Evolutionary conservation across 2,329 filamentous ascomycete species (phyloP), one percentile per base, ranked within the genome.

Genomic region (Apiospora malaysiana): DNA sequence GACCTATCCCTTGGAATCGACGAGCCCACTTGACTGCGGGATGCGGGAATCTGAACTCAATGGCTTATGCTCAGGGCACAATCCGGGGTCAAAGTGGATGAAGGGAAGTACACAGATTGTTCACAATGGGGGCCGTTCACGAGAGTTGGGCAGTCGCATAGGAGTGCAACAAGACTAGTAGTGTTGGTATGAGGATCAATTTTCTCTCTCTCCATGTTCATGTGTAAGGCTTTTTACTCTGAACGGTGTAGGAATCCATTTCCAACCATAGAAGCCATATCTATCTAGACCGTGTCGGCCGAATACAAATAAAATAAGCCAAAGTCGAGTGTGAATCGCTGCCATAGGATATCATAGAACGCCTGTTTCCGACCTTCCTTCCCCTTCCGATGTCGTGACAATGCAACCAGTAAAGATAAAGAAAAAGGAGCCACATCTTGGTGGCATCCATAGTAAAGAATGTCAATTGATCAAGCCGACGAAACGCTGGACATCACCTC

Each of bases 401-500:
- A 45, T 68, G 66, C 43, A 47, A 68, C n/a, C 40, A 47, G 32
- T 45, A 68, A 68, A 66, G 16, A n/a, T 45, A 68, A 68, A 66
- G 16, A n/a, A 45, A 37, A 37, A n/a, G n/a, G 23, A n/a, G 23
- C 46, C 66, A 47, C 43, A 12, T 32, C 43, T 68, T 18, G 18
- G 43, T 47, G 43, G 66, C 43, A 37, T 63, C 2, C 56, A 8
- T 40, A 63, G 66, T 69, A 68, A 71, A 73, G 68, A 72, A 74
- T 56, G 43, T 68, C 73, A 70, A 69, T 68, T 32, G 12, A 25
- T 59, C 68, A 66, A 59, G 66, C 25, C 43, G 45, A 66, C 43
- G 56, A 42, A 25, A 40, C 49, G n/a, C 4, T 68, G 68, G 73
- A 71, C 69, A 74, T 81, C 77, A 88, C 78, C 86, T 83, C 88